Evolutionary conservation across 768 basidiomycete genomes (phyloP).

Genomic region (Strobilomyces echinocephalus): DNA sequence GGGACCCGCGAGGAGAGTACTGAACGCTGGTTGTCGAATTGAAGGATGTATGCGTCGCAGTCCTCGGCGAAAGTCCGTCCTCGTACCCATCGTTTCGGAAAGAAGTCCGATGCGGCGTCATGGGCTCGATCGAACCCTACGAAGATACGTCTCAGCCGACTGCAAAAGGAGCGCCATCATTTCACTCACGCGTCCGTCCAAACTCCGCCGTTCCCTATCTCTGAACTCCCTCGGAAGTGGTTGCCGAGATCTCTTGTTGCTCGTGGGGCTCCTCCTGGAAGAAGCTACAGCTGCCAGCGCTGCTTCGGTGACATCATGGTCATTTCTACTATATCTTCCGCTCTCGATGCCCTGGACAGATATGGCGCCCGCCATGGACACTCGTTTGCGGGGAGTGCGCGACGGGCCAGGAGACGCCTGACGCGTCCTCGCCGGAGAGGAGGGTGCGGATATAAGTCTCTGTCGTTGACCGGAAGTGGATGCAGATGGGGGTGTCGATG

Average conservation of each 20-base stretch:
- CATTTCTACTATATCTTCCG: conserved; percentile 20
- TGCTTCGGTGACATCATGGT: conserved; percentile 45
- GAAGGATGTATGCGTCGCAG: conserved; percentile 20
- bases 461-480: conserved; percentile 29
- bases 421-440: conserved; percentile 39
- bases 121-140: conserved; percentile 35
- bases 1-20: conserved; percentile 28
- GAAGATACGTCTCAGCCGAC: conserved; percentile 2
- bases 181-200: conserved; percentile 40
- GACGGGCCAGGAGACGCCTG: conserved; percentile 38
- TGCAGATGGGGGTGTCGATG: conserved; percentile 34
- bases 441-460: conserved; percentile 46
- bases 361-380: conserved; percentile 34
- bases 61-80: conserved; percentile 21
- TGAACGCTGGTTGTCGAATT: conserved; percentile 20
- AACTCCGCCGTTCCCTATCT: conserved; percentile 32
- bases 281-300: conserved; percentile 60
- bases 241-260: conserved; percentile 41
- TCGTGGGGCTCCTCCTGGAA: conserved; percentile 47
- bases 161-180: not conserved
- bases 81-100: conserved; percentile 23
- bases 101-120: conserved; percentile 34
- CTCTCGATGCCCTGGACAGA: conserved; percentile 25
- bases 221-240: conserved; percentile 50
- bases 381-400: conserved; percentile 40